phyloP scores from a whole-genome alignment of 495 filamentous ascomycete species.

The Penicillium nucicola region DNA sequence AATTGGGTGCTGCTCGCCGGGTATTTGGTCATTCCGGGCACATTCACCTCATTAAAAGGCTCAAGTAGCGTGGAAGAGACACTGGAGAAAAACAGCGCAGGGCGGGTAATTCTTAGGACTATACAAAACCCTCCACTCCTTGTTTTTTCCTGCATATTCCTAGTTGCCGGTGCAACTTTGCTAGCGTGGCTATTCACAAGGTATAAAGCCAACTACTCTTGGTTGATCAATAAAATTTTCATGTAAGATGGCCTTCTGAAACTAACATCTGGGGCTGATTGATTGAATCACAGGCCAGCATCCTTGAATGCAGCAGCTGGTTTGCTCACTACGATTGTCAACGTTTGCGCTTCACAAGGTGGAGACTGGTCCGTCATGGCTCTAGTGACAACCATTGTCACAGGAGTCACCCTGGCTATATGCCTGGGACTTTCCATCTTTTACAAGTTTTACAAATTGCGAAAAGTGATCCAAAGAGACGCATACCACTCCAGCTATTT shows the following conservation, averaged over 20 bases:
- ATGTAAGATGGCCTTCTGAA: conserved; percentile 7
- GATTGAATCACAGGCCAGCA: conserved; percentile 1
- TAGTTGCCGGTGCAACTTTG: conserved; percentile 8
- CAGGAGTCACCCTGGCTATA: conserved; percentile 2
- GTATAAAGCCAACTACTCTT: conserved; percentile 25
- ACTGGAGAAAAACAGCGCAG: conserved; percentile 5
- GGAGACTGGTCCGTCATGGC: conserved; percentile 15
- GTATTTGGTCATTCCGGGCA: conserved; percentile 1
- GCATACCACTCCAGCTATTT: neutral
- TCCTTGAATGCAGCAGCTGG: conserved; percentile 12
- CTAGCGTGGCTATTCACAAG: conserved; percentile 21
- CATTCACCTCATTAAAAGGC: conserved; percentile 13
- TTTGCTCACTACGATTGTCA: conserved; percentile 14
- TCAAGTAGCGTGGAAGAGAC: conserved; percentile 8
- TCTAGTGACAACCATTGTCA: conserved; percentile 8
- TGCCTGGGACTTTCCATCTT: neutral
- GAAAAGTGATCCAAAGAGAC: conserved; percentile 4
- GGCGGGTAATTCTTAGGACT: conserved; percentile 13
- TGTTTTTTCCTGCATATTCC: conserved; percentile 18
- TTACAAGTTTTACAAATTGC: conserved; percentile 8
- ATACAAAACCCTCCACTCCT: conserved; percentile 25
- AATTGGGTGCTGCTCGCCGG: conserved; percentile 1
- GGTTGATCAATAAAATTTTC: conserved; percentile 25
- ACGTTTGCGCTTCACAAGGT: conserved; percentile 9
- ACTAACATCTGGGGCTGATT: no score